phyloP scores from a whole-genome alignment of 2,329 filamentous ascomycete genomes.

The Microsporum audouinii region DNA sequence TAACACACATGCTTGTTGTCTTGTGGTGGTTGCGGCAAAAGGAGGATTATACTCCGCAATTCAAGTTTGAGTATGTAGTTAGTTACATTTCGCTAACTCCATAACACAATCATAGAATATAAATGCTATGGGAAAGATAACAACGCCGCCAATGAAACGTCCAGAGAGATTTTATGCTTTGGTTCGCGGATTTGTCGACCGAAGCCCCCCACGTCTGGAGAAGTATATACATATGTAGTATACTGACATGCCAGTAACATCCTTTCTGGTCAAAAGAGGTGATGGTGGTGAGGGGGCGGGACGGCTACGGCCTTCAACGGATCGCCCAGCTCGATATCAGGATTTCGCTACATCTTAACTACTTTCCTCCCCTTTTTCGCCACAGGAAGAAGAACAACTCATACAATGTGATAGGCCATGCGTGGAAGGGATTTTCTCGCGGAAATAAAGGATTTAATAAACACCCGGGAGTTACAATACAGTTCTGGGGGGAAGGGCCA shows the following conservation, averaged over 20 bases:
- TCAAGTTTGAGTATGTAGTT: not conserved
- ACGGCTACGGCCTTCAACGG: not conserved
- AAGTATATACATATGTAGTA: not conserved
- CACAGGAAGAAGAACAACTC: no score
- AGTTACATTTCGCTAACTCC: not conserved
- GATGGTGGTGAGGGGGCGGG: no score
- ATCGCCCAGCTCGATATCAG: not conserved
- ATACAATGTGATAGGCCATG: not conserved
- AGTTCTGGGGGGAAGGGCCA: no score
- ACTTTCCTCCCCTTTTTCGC: not conserved
- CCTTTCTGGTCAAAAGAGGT: no score
- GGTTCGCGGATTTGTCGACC: not conserved
- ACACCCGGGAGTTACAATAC: no score
- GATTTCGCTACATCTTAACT: not conserved
- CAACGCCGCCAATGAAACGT: not conserved
- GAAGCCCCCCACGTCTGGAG: not conserved
- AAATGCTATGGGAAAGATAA: not conserved
- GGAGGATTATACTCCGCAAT: slow-evolving; percentile 1
- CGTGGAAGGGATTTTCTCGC: not conserved
- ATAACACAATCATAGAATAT: not conserved
- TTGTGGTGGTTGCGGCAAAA: not conserved
- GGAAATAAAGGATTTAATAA: not conserved
- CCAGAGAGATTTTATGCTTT: not conserved
- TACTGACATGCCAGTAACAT: no score
- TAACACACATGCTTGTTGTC: not conserved